A percentile compares a stretch with the other conserved stretches of the same genome.
Evolutionary conservation across 331 rosid species (phyloP).

Genomic region (Erythrophleum ivorense): DNA sequence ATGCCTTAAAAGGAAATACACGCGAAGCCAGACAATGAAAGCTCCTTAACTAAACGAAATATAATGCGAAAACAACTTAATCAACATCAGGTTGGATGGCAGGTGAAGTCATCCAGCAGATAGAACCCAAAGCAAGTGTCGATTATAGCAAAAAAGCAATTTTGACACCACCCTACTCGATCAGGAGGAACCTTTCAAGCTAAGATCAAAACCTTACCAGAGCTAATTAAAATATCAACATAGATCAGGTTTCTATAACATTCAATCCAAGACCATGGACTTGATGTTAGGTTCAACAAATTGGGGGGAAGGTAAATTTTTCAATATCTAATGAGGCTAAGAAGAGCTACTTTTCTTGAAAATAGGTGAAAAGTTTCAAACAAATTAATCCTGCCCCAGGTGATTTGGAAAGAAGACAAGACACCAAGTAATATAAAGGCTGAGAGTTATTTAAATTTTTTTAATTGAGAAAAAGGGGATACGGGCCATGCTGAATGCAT

Average conservation of each 20-base stretch:
- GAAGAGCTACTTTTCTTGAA: neutral
- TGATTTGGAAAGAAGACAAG: neutral
- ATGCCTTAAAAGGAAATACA: neutral
- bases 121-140: neutral
- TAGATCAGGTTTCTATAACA: neutral
- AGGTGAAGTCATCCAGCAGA: slow-evolving; percentile 12
- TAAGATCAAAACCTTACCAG: neutral
- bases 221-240: slow-evolving; percentile 13
- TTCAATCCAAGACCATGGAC: neutral
- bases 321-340: neutral
- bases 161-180: neutral
- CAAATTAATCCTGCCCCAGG: neutral
- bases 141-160: neutral
- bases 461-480: neutral
- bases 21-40: neutral
- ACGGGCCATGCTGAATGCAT: neutral
- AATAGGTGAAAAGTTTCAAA: neutral
- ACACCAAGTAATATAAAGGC: neutral
- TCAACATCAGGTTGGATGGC: neutral
- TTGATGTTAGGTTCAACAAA: neutral
- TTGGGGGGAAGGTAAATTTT: neutral
- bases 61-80: neutral
- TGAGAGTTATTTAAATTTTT: neutral
- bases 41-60: neutral
- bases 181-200: slow-evolving; percentile 15